phyloP scores from a whole-genome alignment of 139 green algal genomes.

The Picochlorum sp. region DNA sequence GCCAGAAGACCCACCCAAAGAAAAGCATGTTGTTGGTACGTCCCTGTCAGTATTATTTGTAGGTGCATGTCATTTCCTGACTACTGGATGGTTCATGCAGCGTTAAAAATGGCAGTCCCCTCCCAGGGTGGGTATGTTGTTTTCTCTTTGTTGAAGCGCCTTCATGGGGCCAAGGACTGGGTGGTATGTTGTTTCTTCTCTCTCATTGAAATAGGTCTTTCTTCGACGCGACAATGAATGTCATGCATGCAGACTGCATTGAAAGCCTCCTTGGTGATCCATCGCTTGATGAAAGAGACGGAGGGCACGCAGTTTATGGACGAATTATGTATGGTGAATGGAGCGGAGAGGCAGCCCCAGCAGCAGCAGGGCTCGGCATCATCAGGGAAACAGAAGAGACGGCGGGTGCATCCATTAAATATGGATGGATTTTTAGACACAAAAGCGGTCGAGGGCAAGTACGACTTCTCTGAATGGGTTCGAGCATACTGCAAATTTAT shows the following conservation, averaged over 20 bases:
- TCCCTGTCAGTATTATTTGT: not conserved
- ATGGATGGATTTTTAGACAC: slow-evolving; percentile 61
- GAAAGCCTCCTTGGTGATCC: slow-evolving; percentile 77
- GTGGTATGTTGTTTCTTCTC: not conserved
- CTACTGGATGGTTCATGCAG: not conserved
- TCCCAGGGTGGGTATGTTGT: slow-evolving; percentile 30
- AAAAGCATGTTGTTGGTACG: slow-evolving; percentile 78
- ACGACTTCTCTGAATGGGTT: slow-evolving; percentile 80
- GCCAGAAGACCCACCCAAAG: slow-evolving; percentile 63
- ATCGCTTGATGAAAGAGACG: slow-evolving; percentile 53
- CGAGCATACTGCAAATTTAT: slow-evolving; percentile 85
- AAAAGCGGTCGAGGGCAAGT: slow-evolving; percentile 34
- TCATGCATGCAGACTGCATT: slow-evolving; percentile 35
- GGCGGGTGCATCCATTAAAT: slow-evolving; percentile 22
- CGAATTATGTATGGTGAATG: slow-evolving; percentile 31
- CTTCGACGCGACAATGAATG: not conserved
- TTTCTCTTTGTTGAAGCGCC: slow-evolving; percentile 28
- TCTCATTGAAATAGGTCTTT: no score
- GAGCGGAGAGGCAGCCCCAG: not conserved
- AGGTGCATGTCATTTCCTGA: not conserved
- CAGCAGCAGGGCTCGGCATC: no score
- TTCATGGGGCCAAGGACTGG: slow-evolving; percentile 41
- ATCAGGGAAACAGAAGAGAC: not conserved
- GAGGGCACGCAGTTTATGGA: slow-evolving; percentile 58
- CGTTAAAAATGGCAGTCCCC: slow-evolving; percentile 1